Evolutionary conservation across 2,329 filamentous ascomycete species (phyloP), one percentile per base, ranked within the genome.

Genomic region (Metarhizium rileyi): DNA sequence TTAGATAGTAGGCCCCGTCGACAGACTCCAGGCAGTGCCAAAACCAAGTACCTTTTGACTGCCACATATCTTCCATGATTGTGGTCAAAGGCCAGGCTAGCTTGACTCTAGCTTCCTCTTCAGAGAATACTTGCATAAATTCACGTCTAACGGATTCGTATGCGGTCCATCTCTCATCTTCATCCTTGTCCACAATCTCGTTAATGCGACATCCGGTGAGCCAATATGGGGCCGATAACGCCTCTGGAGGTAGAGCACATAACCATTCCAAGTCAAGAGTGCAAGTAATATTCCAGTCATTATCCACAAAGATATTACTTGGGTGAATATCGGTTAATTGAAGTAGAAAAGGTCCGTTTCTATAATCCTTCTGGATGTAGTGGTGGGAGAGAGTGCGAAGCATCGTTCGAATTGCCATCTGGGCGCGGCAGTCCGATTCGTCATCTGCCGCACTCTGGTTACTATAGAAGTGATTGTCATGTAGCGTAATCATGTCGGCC

Each of bases 241-340:
- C 55, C 50, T 59, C 54, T 9, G 45, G 18, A 0, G 57, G 57
- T 4, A 57, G 55, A 22, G 63, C 53, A 52, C 58, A 67, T 20
- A 65, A 54, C 63, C 61, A 69, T 54, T 68, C 64, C 20, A 63
- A 57, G 50, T 69, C 64, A 16, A 68, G 61, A 1, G 67, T 33
- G 41, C 55, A 56, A 9, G 56, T 63, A 27, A 68, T 55, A 44
- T 68, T 65, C 63, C 63, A 66, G 25, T 66, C 45, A 23, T 64
- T 46, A 49, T 69, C 63, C 10, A 68, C 62, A 26, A 69, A 59
- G 26, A 70, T 61, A 44, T 68, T 69, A 35, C 63, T 61, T 22
- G 44, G 50, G 52, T 67, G 57, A 16, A 68, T 50, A 48, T 69
- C 62, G 20, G 61, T 64, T 36, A 68, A 45, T 27, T 57, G 53